Conservation (phyloP, 192 early-diverging fungal genomes). For the Backusella parvicylindrica region DNA sequence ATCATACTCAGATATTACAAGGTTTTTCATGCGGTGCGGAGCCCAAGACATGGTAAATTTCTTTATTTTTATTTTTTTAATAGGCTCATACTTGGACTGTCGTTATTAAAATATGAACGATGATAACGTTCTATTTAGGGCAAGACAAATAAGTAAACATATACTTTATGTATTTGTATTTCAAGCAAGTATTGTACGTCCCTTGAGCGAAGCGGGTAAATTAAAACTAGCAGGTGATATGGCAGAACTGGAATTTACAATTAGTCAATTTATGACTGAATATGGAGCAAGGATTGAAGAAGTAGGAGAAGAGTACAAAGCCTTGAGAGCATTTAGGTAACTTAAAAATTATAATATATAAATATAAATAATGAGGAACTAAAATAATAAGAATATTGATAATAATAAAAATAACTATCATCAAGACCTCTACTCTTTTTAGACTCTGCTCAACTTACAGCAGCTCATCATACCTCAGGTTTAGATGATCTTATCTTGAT, state of each 20-base stretch:
- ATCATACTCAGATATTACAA: constrained; percentile 51
- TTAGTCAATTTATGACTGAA: constrained; percentile 59
- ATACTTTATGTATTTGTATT: constrained; percentile 59
- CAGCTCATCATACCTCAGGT: constrained; percentile 45
- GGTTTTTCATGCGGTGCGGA: constrained; percentile 60
- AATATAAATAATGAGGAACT: neutral
- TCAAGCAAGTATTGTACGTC: constrained; percentile 60
- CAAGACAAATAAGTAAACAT: constrained; percentile 30
- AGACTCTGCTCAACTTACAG: constrained; percentile 49
- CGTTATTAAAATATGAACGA: neutral
- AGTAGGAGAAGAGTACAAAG: constrained; percentile 51
- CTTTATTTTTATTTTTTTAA: neutral
- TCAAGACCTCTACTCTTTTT: constrained; percentile 61
- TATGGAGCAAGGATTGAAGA: constrained; percentile 59
- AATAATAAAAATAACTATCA: neutral
- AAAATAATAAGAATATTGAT: neutral
- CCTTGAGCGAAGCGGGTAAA: constrained; percentile 60
- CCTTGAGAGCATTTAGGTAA: constrained; percentile 59
- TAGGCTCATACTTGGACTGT: neutral
- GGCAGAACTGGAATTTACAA: constrained; percentile 67
- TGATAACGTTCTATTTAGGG: constrained; percentile 13
- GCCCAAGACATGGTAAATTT: constrained; percentile 51
- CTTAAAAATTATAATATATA: neutral
- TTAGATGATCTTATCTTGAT: constrained; percentile 48
- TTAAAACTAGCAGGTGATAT: constrained; percentile 66